Base-by-base conservation (phyloP, 2,329 filamentous ascomycete genomes). In the Escovopsis sp. region DNA sequence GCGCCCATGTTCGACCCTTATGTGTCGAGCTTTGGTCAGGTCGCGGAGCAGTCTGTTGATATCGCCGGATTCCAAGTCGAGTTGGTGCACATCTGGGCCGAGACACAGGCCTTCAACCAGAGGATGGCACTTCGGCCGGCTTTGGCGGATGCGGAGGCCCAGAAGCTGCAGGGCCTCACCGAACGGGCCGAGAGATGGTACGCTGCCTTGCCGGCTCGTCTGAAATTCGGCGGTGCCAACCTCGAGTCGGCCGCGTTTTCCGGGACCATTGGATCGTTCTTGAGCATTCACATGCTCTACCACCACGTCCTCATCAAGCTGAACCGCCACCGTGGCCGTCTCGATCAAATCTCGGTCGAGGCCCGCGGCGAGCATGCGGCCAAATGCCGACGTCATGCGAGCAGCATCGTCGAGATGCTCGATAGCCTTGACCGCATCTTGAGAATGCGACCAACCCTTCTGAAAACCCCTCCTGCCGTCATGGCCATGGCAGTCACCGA, bases 261-360 rank as follows among this genome's bases (percentile, higher is more conserved):
- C 24, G 73, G 60, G 13, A 59, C 71, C 48, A 63, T 71, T 2
- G 76, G 76, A 5, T 67, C 69, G 0, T 79, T 79, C 52, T 60
- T 82, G 42, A 72, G 71, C 2, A 71, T 82, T 57, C 79, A 84
- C 55, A 62, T 80, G 25, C 61, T 83, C n/a, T 80, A 80, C 54
- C 71, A 81, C 53, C 70, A 74, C 37, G 68, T 76, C 1, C 59
- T 76, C 50, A 71, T 83, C 58, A 76, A 77, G 48, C 63, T 84
- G 27, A 79, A 81, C 50, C 71, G 81, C 33, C 72, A 81, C 50
- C 67, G 68, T 11, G 64, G 66, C 9, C 59, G 63, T 11, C 51
- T 49, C 6, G 47, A 44, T 10, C 59, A 57, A 30, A 56, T 74
- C 4, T 59, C 62, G 4, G 48, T 58, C 0, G 60, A 66, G 2